phyloP scores from a whole-genome alignment of 768 basidiomycete species.

The Psilocybe azurescens region DNA sequence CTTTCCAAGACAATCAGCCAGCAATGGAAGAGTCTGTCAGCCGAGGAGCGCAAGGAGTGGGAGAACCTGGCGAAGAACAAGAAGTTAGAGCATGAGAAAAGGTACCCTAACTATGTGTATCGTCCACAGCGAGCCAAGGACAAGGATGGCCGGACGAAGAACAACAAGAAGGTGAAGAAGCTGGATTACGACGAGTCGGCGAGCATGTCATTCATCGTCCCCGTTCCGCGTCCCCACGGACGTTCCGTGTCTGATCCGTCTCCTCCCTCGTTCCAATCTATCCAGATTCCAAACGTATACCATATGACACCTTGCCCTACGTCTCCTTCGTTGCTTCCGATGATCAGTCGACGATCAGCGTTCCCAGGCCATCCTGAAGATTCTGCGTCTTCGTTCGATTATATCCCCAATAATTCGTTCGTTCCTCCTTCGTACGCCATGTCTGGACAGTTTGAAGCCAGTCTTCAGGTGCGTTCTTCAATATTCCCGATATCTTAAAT shows the following conservation, averaged over 20 bases:
- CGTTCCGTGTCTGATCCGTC: slow-evolving; percentile 47
- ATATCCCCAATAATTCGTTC: slow-evolving; percentile 50
- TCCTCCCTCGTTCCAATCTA: slow-evolving; percentile 69
- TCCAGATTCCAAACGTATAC: slow-evolving; percentile 71
- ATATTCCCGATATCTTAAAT: background rate
- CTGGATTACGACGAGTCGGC: slow-evolving; percentile 43
- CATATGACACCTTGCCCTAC: slow-evolving; percentile 59
- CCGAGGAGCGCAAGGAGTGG: slow-evolving; percentile 76
- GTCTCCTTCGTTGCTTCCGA: slow-evolving; percentile 60
- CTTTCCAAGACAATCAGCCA: slow-evolving; percentile 83
- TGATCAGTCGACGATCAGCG: slow-evolving; percentile 67
- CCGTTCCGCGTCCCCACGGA: background rate
- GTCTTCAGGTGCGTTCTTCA: slow-evolving; percentile 41
- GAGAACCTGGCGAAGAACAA: slow-evolving; percentile 79
- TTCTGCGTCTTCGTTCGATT: slow-evolving; percentile 54
- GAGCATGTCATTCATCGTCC: background rate
- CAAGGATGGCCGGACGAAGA: slow-evolving; percentile 55
- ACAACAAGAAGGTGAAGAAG: slow-evolving; percentile 41
- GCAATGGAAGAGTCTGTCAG: slow-evolving; percentile 73
- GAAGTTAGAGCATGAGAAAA: slow-evolving; percentile 78
- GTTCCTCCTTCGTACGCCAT: slow-evolving; percentile 42
- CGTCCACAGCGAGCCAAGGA: slow-evolving; percentile 71
- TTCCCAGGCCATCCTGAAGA: slow-evolving; percentile 53
- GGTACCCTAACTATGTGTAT: slow-evolving; percentile 82
- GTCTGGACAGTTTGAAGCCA: slow-evolving; percentile 49